Percentiles rank a stretch among this genome's conserved stretches.
Conservation (phyloP, 495 filamentous ascomycete genomes). For the Aspergillus ellipticus region DNA sequence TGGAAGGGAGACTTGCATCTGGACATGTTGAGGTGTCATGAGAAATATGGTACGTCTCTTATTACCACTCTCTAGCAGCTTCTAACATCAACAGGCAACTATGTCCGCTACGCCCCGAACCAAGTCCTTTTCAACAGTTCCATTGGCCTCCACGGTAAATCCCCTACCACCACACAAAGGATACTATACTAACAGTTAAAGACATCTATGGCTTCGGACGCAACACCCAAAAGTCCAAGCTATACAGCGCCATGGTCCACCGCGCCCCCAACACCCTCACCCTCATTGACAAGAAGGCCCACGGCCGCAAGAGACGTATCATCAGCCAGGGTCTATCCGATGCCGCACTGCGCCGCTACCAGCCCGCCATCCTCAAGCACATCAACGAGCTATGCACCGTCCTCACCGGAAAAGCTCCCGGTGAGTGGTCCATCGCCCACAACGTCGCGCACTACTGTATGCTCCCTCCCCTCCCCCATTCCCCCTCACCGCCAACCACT, state of each 20-base stretch:
- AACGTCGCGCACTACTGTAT: background rate
- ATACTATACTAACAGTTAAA: background rate
- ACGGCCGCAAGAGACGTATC: slow-evolving; percentile 17
- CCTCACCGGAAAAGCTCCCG: background rate
- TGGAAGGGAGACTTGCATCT: slow-evolving; percentile 28
- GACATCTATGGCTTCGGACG: slow-evolving; percentile 30
- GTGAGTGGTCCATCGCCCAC: slow-evolving; percentile 12
- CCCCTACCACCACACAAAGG: background rate
- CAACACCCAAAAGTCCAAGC: slow-evolving; percentile 31
- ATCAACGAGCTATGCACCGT: background rate
- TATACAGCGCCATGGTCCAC: slow-evolving; percentile 32
- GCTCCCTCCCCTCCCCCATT: background rate
- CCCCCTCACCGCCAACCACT: background rate
- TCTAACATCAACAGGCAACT: background rate
- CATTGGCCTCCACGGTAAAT: background rate
- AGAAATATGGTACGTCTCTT: slow-evolving; percentile 57
- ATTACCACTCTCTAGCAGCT: too few species aligned
- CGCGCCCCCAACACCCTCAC: slow-evolving; percentile 37
- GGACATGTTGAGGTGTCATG: slow-evolving; percentile 22
- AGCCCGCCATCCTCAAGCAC: background rate
- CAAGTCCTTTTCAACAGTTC: background rate
- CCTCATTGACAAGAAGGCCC: slow-evolving; percentile 31
- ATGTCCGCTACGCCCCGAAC: slow-evolving; percentile 5
- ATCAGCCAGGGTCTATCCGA: slow-evolving; percentile 6
- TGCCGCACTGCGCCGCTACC: background rate